Conservation (phyloP, 2,329 filamentous ascomycete genomes). For the Fusarium pseudograminearum region DNA sequence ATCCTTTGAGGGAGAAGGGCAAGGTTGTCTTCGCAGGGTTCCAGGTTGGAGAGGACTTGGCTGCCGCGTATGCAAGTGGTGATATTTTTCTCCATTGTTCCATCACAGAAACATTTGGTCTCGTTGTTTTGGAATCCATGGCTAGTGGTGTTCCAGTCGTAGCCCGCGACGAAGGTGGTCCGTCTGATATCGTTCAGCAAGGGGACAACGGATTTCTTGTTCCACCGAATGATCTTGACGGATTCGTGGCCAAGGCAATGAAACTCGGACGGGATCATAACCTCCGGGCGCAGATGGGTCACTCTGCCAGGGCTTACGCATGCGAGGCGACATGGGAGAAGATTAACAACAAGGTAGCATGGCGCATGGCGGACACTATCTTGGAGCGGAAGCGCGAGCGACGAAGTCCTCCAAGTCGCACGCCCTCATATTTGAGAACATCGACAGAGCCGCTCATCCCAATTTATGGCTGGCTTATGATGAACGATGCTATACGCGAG, state of each 20-base stretch:
- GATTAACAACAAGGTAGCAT: conserved; percentile 77
- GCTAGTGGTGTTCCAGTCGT: conserved; percentile 77
- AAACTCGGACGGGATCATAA: conserved; percentile 60
- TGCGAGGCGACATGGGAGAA: conserved; percentile 76
- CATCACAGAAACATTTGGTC: conserved; percentile 77
- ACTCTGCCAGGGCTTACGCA: conserved; percentile 65
- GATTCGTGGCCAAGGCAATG: conserved; percentile 67
- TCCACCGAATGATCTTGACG: conserved; percentile 68
- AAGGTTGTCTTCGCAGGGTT: conserved; percentile 76
- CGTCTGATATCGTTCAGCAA: conserved; percentile 73
- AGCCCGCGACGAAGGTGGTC: conserved; percentile 76
- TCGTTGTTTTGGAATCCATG: conserved; percentile 79
- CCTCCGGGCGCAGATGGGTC: conserved; percentile 60
- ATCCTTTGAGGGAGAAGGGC: conserved; percentile 58
- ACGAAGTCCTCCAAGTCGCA: conserved; percentile 21
- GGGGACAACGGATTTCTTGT: conserved; percentile 71
- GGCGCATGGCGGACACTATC: conserved; percentile 69
- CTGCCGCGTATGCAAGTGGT: conserved; percentile 74
- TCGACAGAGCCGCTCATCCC: conserved; percentile 53
- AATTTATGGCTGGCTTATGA: conserved; percentile 59
- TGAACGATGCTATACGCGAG: conserved; percentile 56
- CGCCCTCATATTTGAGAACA: conserved; percentile 29
- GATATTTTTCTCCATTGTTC: conserved; percentile 80
- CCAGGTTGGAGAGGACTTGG: conserved; percentile 69
- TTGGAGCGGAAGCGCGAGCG: conserved; percentile 57